Percentiles rank a stretch among this genome's conserved stretches.
Conservation (phyloP, 306 rosid genomes). For the Castanea sativa region DNA sequence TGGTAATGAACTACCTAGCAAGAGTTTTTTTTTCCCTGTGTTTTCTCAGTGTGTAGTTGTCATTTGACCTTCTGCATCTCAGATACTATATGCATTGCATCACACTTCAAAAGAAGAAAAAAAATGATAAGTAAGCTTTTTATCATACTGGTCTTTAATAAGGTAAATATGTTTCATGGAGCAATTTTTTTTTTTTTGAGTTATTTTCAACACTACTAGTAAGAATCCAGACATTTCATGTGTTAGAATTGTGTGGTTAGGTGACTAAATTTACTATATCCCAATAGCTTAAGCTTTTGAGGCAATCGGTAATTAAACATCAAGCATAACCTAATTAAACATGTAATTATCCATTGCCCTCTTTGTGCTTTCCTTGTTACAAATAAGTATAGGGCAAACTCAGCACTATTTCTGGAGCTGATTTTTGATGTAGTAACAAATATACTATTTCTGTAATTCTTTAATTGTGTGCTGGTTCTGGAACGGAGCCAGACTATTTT, state of each 20-base stretch:
- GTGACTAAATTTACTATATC: too few relatives aligned
- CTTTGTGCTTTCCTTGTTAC: background rate
- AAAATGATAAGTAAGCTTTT: background rate
- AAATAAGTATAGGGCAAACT: background rate
- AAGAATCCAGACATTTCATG: background rate
- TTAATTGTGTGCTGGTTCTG: constrained; percentile 51
- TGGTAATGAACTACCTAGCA: background rate
- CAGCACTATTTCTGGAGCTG: background rate
- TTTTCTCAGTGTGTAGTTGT: background rate
- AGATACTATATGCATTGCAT: background rate
- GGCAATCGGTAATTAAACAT: too few relatives aligned
- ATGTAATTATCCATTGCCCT: background rate
- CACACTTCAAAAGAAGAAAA: background rate
- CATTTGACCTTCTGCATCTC: background rate
- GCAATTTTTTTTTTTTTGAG: background rate
- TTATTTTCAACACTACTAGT: background rate
- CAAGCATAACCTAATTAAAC: background rate
- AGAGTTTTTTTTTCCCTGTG: too few relatives aligned
- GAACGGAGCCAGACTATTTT: constrained; percentile 50
- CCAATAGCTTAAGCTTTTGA: too few relatives aligned
- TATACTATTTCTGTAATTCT: background rate
- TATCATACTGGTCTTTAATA: background rate
- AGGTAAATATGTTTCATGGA: background rate
- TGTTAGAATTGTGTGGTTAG: too few relatives aligned
- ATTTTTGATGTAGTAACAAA: background rate